Evolutionary conservation across 1,284 basidiomycete species (phyloP).

Genomic region (Xerocomus nothofagi): DNA sequence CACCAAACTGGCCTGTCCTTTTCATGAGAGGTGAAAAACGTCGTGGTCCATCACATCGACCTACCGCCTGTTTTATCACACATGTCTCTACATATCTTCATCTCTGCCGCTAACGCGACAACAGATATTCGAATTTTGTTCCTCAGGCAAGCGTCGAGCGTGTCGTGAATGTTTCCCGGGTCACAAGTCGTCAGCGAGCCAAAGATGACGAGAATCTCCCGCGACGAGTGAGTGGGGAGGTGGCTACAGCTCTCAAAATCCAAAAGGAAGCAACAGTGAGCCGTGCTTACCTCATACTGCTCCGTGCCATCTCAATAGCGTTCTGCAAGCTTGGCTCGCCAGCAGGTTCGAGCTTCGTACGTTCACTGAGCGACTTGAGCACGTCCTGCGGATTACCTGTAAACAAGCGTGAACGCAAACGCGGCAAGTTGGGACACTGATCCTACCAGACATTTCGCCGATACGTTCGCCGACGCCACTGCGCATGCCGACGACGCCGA

Average conservation of each 20-base stretch:
- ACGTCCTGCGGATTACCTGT: slow-evolving; percentile 95
- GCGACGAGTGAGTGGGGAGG: slow-evolving; percentile 91
- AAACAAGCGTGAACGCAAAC: slow-evolving; percentile 1
- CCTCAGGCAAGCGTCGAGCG: slow-evolving; percentile 77
- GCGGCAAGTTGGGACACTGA: background rate
- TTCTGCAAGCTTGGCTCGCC: slow-evolving; percentile 98
- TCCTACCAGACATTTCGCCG: slow-evolving; percentile 84
- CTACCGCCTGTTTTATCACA: slow-evolving; percentile 86
- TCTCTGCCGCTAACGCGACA: slow-evolving; percentile 92
- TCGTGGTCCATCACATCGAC: slow-evolving; percentile 23
- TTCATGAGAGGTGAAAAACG: slow-evolving; percentile 12
- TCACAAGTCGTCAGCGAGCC: slow-evolving; percentile 96
- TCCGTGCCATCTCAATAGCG: slow-evolving; percentile 91
- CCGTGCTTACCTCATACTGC: slow-evolving; percentile 73
- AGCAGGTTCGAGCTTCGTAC: slow-evolving; percentile 84
- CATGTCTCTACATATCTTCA: slow-evolving; percentile 94
- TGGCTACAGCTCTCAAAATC: slow-evolving; percentile 56
- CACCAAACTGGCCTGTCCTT: slow-evolving; percentile 81
- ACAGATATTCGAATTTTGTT: slow-evolving; percentile 89
- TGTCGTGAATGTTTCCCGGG: slow-evolving; percentile 95
- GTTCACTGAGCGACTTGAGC: slow-evolving; percentile 79
- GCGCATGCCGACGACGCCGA: slow-evolving; percentile 90
- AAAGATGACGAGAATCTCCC: slow-evolving; percentile 92
- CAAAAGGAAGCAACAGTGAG: slow-evolving; percentile 18
- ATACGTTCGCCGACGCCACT: slow-evolving; percentile 85